Conservation (phyloP, 2,329 filamentous ascomycete genomes). For the Aspergillus tamarii region DNA sequence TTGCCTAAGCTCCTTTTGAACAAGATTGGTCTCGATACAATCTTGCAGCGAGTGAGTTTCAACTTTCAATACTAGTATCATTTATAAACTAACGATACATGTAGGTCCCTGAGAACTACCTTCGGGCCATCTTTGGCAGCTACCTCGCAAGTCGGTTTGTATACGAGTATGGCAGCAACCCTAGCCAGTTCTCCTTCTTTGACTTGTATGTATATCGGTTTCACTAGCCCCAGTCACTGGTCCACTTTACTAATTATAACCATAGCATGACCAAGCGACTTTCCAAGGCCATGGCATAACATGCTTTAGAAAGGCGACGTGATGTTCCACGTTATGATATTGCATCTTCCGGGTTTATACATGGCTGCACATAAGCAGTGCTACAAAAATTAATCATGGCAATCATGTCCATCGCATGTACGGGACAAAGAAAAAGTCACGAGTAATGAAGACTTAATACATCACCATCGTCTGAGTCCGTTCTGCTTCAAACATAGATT, state of each 20-base stretch:
- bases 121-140: conserved; percentile 93
- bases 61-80: neutral
- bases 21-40: conserved; percentile 88
- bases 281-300: conserved; percentile 33
- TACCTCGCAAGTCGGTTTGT: conserved; percentile 95
- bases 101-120: conserved; percentile 83
- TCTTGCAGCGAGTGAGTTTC: conserved; percentile 71
- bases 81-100: conserved; percentile 22
- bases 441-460: conserved; percentile 15
- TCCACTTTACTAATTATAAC: conserved; percentile 15
- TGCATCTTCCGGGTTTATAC: conserved; percentile 20
- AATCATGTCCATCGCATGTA: conserved; percentile 11
- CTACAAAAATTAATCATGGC: conserved; percentile 20
- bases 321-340: conserved; percentile 15
- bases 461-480: conserved; percentile 7
- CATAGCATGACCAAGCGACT: conserved; percentile 44
- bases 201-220: conserved; percentile 75
- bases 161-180: conserved; percentile 89
- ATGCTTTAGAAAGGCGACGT: conserved; percentile 14
- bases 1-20: conserved; percentile 81
- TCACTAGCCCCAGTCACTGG: conserved; percentile 5
- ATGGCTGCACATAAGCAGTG: conserved; percentile 21
- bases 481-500: neutral
- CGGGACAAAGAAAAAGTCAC: conserved; percentile 21
- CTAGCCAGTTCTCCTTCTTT: conserved; percentile 97